Base-by-base conservation (phyloP, 805 yeast genomes). In the Blastobotrys muscicola region DNA sequence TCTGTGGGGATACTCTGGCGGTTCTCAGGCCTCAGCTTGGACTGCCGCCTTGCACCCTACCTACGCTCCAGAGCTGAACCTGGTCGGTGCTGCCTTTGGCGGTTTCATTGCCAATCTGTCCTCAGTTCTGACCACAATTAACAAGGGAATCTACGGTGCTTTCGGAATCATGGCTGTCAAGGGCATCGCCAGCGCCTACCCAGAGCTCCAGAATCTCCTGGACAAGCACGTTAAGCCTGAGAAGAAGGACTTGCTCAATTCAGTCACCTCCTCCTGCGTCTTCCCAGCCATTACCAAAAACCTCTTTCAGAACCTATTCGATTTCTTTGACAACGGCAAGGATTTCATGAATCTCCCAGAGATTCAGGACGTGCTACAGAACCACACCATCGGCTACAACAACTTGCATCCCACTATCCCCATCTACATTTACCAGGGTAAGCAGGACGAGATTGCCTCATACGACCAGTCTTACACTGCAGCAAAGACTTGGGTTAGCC, bases 111-210 rank as follows among this genome's bases (percentile, higher is more conserved):
- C 44, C 14, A 52, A 56, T 33, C 31, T 51, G 6, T 41, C 45
- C n/a, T 44, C 49, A 6, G 46, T 46, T 8, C 44, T 49, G 5
- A 32, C 33, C 15, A 26, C 15, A 6, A 50, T 49, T 33, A 54
- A 55, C 43, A 45, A 42, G 8, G 50, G 54, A 3, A 48, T 52
- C 4, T 48, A 45, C 29, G 49, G 58, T 3, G 61, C 57, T n/a
- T 45, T 55, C 12, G 47, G 50, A 8, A 47, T 50, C 4, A 43
- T 52, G 2, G 61, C 59, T n/a, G 42, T 60, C 23, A 38, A 43
- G 8, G 65, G 65, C 9, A 36, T 59, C 33, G 48, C 51, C 10
- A 41, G 44, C 4, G 60, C 50, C 42, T 59, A 58, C 49, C 52
- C 55, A 9, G 54, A 48, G 23, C 40, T 54, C 11, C 30, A 38